phyloP scores from a whole-genome alignment of 73 alveolate species.

The Breviolum minutum region DNA sequence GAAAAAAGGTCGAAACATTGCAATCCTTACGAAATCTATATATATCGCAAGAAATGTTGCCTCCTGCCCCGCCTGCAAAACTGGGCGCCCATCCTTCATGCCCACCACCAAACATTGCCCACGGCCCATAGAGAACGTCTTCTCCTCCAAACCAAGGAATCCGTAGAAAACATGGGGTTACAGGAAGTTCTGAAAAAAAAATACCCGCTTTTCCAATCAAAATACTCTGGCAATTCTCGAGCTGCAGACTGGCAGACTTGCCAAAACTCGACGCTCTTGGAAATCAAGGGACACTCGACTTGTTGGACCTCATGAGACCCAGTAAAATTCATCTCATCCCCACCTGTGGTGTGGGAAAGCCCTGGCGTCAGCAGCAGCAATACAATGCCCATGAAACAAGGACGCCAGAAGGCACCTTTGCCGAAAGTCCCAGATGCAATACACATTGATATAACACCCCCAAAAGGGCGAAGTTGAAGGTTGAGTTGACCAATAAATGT shows the following conservation, averaged over 20 bases:
- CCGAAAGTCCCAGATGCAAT: too few species aligned
- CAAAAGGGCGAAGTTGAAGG: not conserved
- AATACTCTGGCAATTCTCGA: too few species aligned
- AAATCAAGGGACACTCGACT: too few species aligned
- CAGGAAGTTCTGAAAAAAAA: too few species aligned
- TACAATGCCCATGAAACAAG: not conserved
- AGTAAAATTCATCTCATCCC: not conserved
- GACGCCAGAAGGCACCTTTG: constrained; percentile 27
- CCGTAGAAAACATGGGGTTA: too few species aligned
- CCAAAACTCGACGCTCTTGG: too few species aligned
- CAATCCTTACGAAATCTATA: too few species aligned
- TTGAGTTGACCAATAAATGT: not conserved
- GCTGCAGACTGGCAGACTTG: too few species aligned
- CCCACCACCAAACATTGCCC: constrained; percentile 82
- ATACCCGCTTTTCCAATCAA: too few species aligned
- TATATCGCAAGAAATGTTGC: too few species aligned
- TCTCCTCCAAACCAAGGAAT: not conserved
- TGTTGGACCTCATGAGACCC: too few species aligned
- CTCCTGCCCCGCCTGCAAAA: not conserved
- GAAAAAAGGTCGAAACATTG: not conserved
- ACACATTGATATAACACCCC: not conserved
- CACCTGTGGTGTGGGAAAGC: constrained; percentile 20
- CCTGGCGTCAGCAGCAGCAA: constrained; percentile 4
- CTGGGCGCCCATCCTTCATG: constrained; percentile 29
- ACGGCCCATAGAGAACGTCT: constrained; percentile 41